Base-by-base conservation (phyloP, 768 basidiomycete species). In the Auricularia sp. region DNA sequence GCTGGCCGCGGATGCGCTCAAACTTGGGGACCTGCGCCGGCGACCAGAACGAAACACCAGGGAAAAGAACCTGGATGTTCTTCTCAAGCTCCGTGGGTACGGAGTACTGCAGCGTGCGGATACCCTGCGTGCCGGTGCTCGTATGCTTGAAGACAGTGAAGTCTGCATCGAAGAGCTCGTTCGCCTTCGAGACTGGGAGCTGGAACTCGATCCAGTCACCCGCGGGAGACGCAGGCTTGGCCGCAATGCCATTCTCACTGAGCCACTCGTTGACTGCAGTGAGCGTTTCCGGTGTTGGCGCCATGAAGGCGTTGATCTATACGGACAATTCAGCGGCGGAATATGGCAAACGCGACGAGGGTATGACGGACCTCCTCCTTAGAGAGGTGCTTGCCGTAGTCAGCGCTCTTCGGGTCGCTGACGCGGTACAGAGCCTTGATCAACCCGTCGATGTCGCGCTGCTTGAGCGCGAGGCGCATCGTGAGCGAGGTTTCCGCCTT, bases 171-270 rank as follows among this genome's bases (percentile, higher is more conserved):
- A 79, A 68, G 35, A 79, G 63, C 35, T 67, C 66, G 67, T 75
- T 77, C 5, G 77, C 77, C 65, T 72, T 71, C 42, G 68, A 69
- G 62, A 78, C 74, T 4, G 75, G 69, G 6, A 75, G 63, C 5
- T 64, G 66, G 69, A 75, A 68, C 23, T 66, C 67, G n/a, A 78
- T 65, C 76, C 76, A 77, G 69, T 79, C 77, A 3, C 71, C 69
- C 12, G 66, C 66, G 10, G 66, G 58, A 11, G 66, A 64, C 39
- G 42, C 34, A 3, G 53, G 36, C 18, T 51, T 53, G 18, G 54
- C 47, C 14, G 62, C 43, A 10, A 66, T 18, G 21, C 62, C 62
- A 29, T 66, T 59, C 18, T 66, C 23, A 14, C 42, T 8, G 8
- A 67, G 65, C 53, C 61, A 67, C 29, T 58, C 62, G 23, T 39